Evolutionary conservation across 1,139 yeast genomes (phyloP), one percentile per base, ranked within the genome.

Genomic region (Pichia sp.): DNA sequence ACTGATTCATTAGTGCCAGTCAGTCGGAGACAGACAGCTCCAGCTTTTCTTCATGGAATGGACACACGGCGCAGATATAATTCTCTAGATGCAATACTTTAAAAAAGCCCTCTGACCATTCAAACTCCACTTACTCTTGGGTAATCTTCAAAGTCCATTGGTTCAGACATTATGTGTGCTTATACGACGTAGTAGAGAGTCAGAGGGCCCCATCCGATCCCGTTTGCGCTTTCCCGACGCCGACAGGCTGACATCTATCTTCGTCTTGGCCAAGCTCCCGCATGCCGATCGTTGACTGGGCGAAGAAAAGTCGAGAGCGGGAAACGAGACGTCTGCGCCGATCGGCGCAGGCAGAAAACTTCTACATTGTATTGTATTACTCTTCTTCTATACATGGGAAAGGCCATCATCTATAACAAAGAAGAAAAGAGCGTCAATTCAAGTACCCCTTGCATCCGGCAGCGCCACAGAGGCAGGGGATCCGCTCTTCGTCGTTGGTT

Each of bases 381-480:
- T 25, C 9, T 25, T 6, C 28, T 25, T 25, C 28, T 9, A 6
- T 25, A 39, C 8, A n/a, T n/a, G n/a, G n/a, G n/a, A n/a, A n/a
- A n/a, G n/a, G n/a, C n/a, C n/a, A n/a, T n/a, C n/a, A n/a, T n/a
- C n/a, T n/a, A n/a, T n/a, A n/a, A n/a, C n/a, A n/a, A n/a, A n/a
- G n/a, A n/a, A n/a, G n/a, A n/a, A n/a, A n/a, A n/a, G n/a, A 8
- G 3, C n/a, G 16, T 62, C 69, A 91, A 66, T 91, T 91, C 60
- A 93, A 77, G 67, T 82, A 93, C 0, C 98, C 98, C 66, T 90
- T 90, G 71, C 99, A 93, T 0, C 88, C 90, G 0, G 90, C 83
- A 0, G 97, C 93, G 2, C 99, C 99, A 75, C 99, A 93, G 23
- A 89, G 75, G 72, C 99, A 93, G 22, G 90, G 83, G 56, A 93